phyloP scores from a whole-genome alignment of 2,329 filamentous ascomycete genomes.

The Scedosporium aurantiacum region DNA sequence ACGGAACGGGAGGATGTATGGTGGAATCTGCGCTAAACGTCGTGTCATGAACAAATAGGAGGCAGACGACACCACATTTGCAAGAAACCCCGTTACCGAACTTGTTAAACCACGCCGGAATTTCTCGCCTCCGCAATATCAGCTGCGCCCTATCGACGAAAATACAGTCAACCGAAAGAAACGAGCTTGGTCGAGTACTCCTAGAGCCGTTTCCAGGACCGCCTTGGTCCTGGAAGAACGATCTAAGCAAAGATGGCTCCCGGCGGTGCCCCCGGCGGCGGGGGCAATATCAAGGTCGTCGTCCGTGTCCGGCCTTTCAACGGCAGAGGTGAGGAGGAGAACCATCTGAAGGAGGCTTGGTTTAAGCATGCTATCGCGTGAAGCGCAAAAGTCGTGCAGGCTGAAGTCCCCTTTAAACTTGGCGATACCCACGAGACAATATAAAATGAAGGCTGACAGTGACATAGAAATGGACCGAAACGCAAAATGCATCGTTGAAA shows the following conservation, averaged over 20 bases:
- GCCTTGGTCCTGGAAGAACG: neutral
- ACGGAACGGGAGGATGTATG: neutral
- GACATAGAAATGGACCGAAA: constrained; percentile 71
- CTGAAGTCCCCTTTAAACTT: no score
- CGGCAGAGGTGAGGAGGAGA: constrained; percentile 58
- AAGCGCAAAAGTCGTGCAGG: neutral
- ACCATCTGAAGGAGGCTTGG: neutral
- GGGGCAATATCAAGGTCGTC: constrained; percentile 99
- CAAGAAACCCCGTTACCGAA: neutral
- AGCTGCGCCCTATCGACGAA: neutral
- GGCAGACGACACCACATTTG: constrained; percentile 1
- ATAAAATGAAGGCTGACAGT: neutral
- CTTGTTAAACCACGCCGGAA: neutral
- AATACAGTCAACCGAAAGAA: neutral
- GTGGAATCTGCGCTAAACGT: neutral
- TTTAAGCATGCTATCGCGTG: neutral
- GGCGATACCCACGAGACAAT: neutral
- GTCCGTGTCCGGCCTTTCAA: constrained; percentile 95
- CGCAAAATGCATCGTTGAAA: constrained; percentile 94
- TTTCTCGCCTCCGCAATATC: neutral
- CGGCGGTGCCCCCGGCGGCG: constrained; percentile 39
- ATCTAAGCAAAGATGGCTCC: constrained; percentile 2
- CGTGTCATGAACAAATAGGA: constrained; percentile 6
- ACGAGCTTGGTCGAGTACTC: neutral
- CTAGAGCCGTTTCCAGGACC: neutral